phyloP scores from a whole-genome alignment of 441 rosid species.

The Lepidium campestre region DNA sequence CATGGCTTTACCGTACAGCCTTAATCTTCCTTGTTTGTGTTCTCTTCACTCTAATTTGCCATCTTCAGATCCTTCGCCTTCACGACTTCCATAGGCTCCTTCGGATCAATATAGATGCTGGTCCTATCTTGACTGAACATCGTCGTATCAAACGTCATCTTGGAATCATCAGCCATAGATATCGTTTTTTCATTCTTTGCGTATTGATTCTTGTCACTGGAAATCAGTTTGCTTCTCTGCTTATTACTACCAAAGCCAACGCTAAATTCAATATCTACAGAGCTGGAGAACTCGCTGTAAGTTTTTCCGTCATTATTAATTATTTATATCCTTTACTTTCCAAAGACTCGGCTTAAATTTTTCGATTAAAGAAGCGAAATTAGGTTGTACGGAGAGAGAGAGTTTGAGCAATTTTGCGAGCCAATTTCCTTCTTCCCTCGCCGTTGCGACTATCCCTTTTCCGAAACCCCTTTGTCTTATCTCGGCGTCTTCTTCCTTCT shows the following conservation, averaged over 20 bases:
- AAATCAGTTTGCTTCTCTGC: constrained; percentile 81
- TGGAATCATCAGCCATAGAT: constrained; percentile 87
- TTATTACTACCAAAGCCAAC: constrained; percentile 57
- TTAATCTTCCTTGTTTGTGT: constrained; percentile 81
- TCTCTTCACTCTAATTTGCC: constrained; percentile 79
- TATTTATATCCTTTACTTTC: no score
- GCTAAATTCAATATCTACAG: constrained; percentile 49
- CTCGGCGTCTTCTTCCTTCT: no score
- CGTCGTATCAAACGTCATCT: constrained; percentile 78
- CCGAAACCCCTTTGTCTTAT: no score
- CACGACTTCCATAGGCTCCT: constrained; percentile 78
- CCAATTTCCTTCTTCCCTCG: no score
- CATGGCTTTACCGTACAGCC: constrained; percentile 87
- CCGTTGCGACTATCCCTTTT: no score
- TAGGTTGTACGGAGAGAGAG: no score
- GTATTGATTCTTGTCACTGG: constrained; percentile 64
- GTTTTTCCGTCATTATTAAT: constrained; percentile 2
- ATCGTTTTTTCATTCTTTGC: constrained; percentile 56
- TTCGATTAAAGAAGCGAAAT: no score
- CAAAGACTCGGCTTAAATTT: no score
- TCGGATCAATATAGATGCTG: constrained; percentile 67
- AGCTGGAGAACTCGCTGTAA: constrained; percentile 87
- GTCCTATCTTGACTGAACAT: constrained; percentile 66
- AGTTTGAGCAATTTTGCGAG: no score
- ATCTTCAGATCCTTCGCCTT: constrained; percentile 83